A percentile compares a stretch with the other conserved stretches of the same genome.
phyloP scores from a whole-genome alignment of 805 yeast genomes.

The Yarrowia sp. region DNA sequence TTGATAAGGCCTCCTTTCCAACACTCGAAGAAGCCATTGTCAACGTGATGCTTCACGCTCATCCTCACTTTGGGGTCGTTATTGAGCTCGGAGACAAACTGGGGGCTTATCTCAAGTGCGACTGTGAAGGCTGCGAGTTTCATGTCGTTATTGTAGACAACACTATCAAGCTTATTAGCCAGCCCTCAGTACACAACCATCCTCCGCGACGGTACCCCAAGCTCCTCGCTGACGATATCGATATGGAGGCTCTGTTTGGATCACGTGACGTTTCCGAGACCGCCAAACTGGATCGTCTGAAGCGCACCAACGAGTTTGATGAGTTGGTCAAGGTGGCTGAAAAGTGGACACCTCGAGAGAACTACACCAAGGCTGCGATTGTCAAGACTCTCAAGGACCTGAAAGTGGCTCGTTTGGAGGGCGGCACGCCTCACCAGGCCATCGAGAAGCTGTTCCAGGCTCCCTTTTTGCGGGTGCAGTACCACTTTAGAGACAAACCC shows the following conservation, averaged over 20 bases:
- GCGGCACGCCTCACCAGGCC: not conserved
- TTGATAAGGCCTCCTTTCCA: too few species aligned
- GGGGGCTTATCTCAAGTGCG: too few species aligned
- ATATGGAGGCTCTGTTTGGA: not conserved
- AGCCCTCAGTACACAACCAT: not conserved
- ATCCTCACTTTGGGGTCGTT: too few species aligned
- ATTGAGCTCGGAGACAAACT: too few species aligned
- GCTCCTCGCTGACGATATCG: not conserved
- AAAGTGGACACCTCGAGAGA: not conserved
- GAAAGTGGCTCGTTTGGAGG: not conserved
- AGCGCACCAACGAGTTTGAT: not conserved
- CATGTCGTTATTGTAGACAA: too few species aligned
- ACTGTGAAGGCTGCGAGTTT: too few species aligned
- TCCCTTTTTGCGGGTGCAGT: not conserved
- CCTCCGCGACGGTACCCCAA: not conserved
- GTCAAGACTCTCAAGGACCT: not conserved
- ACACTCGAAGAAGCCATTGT: too few species aligned
- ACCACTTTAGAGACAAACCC: not conserved
- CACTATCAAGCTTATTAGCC: too few species aligned
- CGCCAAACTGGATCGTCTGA: not conserved
- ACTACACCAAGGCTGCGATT: not conserved
- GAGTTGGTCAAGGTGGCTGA: not conserved
- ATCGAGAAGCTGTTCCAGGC: not conserved
- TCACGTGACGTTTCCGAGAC: not conserved
- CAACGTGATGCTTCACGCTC: too few species aligned